phyloP scores from a whole-genome alignment of 2,329 filamentous ascomycete genomes.

The Talaromyces sp. region DNA sequence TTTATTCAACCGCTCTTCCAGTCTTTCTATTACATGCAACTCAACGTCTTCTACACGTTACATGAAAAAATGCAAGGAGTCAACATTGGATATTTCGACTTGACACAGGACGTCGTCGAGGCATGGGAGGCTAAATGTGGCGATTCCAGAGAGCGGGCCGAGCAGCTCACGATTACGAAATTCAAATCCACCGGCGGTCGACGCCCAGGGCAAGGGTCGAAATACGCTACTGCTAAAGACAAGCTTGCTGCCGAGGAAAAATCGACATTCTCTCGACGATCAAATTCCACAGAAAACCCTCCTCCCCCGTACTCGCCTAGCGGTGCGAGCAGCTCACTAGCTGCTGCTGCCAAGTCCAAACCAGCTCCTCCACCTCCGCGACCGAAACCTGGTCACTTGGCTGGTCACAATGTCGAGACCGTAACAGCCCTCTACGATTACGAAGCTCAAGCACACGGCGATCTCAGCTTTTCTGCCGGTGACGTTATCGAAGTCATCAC shows the following conservation, averaged over 20 bases:
- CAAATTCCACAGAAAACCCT: constrained; percentile 54
- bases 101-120: constrained; percentile 84
- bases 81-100: constrained; percentile 96
- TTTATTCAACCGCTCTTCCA: constrained; percentile 98
- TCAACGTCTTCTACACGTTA: constrained; percentile 97
- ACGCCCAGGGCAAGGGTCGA: constrained; percentile 23
- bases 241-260: constrained; percentile 34
- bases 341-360: constrained; percentile 62
- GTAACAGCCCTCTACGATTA: constrained; percentile 94
- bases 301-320: constrained; percentile 34
- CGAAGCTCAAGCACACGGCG: constrained; percentile 88
- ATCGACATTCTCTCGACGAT: constrained; percentile 24
- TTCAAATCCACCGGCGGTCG: constrained; percentile 79
- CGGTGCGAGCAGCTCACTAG: constrained; percentile 33
- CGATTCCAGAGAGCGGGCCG: constrained; percentile 80
- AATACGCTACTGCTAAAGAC: constrained; percentile 25
- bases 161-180: constrained; percentile 76
- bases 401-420: constrained; percentile 64
- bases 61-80: constrained; percentile 97
- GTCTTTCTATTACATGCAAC: constrained; percentile 99
- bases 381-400: constrained; percentile 72
- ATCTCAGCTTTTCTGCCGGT: constrained; percentile 82
- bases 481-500: constrained; percentile 85
- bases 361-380: constrained; percentile 65
- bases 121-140: constrained; percentile 86